phyloP scores from a whole-genome alignment of 768 basidiomycete species.

The Hericium coralloides region DNA sequence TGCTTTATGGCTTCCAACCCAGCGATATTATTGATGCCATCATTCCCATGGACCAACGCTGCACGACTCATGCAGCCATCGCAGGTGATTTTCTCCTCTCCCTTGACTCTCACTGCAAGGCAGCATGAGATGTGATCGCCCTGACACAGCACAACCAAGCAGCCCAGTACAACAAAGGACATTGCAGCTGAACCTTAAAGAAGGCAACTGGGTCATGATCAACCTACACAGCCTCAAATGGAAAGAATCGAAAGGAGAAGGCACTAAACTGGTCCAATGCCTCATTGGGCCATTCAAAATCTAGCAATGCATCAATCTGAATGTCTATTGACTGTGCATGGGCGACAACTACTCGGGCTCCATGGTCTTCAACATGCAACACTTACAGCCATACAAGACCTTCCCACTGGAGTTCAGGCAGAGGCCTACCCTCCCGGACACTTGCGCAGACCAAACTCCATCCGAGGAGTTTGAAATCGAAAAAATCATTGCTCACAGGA shows the following conservation, averaged over 20 bases:
- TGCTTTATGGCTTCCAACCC: conserved; percentile 14
- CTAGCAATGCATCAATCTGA: conserved; percentile 13
- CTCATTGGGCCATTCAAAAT: conserved; percentile 18
- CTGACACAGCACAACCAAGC: conserved; percentile 8
- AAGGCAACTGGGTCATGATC: conserved; percentile 16
- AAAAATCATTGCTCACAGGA: background rate
- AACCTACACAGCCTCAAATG: conserved; percentile 15
- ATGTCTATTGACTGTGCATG: conserved; percentile 14
- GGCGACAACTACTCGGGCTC: conserved; percentile 15
- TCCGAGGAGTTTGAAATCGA: conserved; percentile 5
- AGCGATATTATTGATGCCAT: background rate
- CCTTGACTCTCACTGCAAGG: background rate
- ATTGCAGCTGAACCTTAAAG: conserved; percentile 9
- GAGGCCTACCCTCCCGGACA: background rate
- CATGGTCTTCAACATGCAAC: conserved; percentile 17
- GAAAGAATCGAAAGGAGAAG: conserved; percentile 12
- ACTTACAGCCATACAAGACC: conserved; percentile 15
- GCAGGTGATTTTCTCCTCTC: background rate
- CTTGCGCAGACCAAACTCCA: background rate
- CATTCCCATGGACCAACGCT: background rate
- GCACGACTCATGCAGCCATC: background rate
- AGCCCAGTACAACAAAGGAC: conserved; percentile 10
- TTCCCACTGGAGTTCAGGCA: conserved; percentile 13
- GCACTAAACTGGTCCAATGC: conserved; percentile 15
- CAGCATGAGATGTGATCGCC: conserved; percentile 8